phyloP scores from a whole-genome alignment of 495 filamentous ascomycete species.

The Talaromyces trachyspermus region DNA sequence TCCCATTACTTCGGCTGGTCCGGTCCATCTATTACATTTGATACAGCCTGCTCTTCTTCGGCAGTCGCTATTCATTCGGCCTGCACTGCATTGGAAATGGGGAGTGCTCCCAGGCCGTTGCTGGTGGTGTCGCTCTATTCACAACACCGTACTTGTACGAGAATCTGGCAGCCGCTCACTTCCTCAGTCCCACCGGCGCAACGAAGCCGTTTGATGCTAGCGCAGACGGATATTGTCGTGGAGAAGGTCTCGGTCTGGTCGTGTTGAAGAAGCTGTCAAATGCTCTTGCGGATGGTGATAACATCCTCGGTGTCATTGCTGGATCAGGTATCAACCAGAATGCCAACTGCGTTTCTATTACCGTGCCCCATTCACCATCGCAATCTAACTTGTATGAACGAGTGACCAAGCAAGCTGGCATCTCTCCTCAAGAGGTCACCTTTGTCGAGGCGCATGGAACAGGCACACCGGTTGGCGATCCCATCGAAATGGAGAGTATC shows the following conservation, averaged over 20 bases:
- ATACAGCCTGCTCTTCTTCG: constrained; percentile 47
- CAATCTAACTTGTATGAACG: constrained; percentile 50
- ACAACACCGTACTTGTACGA: constrained; percentile 19
- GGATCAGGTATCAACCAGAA: constrained; percentile 60
- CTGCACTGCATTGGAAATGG: constrained; percentile 7
- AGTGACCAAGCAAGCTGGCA: constrained; percentile 47
- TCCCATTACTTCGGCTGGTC: constrained; percentile 42
- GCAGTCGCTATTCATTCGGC: constrained; percentile 40
- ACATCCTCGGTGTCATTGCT: constrained; percentile 55
- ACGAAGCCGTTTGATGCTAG: constrained; percentile 54
- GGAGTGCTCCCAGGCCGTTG: constrained; percentile 16
- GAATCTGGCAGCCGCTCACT: constrained; percentile 31
- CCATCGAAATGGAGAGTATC: constrained; percentile 48
- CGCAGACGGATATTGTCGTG: constrained; percentile 44
- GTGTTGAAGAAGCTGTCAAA: constrained; percentile 58
- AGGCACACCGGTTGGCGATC: constrained; percentile 61
- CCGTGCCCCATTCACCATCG: constrained; percentile 57
- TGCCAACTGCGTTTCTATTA: constrained; percentile 59
- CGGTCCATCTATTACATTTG: constrained; percentile 38
- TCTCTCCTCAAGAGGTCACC: constrained; percentile 55
- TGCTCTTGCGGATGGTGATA: constrained; percentile 55
- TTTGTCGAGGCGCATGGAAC: constrained; percentile 77
- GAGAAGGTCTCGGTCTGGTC: constrained; percentile 57
- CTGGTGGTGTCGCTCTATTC: constrained; percentile 30
- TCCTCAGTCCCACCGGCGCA: constrained; percentile 40